These are phyloP conservation scores for Fusarium illudens DNA, from an alignment of 2,329 filamentous ascomycete species.

Conservation along the genomic window DNA sequence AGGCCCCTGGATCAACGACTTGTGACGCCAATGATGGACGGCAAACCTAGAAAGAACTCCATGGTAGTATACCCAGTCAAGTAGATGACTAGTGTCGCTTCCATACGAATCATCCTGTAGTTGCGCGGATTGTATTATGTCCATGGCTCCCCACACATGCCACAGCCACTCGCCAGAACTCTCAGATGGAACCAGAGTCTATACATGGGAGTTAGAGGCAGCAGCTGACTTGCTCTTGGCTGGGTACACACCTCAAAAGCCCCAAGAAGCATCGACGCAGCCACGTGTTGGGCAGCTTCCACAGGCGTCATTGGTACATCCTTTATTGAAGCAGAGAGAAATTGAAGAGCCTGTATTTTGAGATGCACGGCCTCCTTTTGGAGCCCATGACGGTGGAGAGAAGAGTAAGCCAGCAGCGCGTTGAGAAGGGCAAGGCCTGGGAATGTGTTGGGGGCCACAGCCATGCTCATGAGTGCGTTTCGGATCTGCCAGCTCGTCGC, in stretches of 20 bases:
- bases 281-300: constrained; percentile 28
- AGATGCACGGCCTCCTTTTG: constrained; percentile 12
- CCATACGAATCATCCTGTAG: neutral
- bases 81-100: constrained; percentile 3
- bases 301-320: neutral
- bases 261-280: constrained; percentile 33
- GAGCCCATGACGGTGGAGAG: constrained; percentile 16
- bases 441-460: neutral
- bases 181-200: constrained; percentile 26
- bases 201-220: neutral
- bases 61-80: constrained; percentile 37
- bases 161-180: constrained; percentile 34
- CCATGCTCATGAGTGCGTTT: constrained; percentile 20
- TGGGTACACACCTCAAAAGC: constrained; percentile 28
- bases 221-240: accelerated
- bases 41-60: constrained; percentile 30
- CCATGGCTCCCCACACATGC: constrained; percentile 29
- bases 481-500: constrained; percentile 6
- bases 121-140: constrained; percentile 17
- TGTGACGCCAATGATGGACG: constrained; percentile 27
- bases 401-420: constrained; percentile 30
- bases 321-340: constrained; percentile 3
- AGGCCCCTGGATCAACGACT: neutral
- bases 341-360: constrained; percentile 28
- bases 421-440: constrained; percentile 22